Evolutionary conservation across 345 rosid species (phyloP).

Genomic region (Hibiscus syriacus): DNA sequence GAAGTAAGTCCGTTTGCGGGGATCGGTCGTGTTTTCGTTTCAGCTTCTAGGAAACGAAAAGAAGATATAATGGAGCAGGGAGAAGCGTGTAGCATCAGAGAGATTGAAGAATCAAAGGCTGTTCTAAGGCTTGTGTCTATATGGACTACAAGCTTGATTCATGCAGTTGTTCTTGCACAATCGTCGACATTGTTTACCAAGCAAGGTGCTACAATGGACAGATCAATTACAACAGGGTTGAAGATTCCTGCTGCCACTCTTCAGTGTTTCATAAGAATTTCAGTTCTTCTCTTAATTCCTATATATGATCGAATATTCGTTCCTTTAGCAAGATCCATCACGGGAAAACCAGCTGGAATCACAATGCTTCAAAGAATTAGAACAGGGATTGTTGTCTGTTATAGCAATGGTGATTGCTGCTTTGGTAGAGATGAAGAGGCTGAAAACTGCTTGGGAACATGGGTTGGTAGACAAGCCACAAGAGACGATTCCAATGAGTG

Average conservation of each 20-base stretch:
- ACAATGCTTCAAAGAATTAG: conserved; percentile 32
- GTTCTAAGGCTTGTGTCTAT: conserved; percentile 38
- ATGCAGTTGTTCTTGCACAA: conserved; percentile 43
- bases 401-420: conserved; percentile 27
- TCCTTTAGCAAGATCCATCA: conserved; percentile 28
- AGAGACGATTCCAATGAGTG: conserved; percentile 23
- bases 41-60: conserved; percentile 21
- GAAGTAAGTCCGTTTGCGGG: conserved; percentile 17
- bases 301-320: conserved; percentile 41
- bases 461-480: conserved; percentile 13
- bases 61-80: too few species aligned
- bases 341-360: conserved; percentile 24
- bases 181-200: conserved; percentile 48
- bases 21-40: conserved; percentile 25
- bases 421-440: conserved; percentile 31
- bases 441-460: conserved; percentile 19
- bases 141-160: conserved; percentile 40
- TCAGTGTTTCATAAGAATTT: conserved; percentile 35
- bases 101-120: conserved; percentile 52
- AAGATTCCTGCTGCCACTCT: conserved; percentile 52
- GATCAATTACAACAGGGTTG: conserved; percentile 28
- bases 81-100: too few species aligned
- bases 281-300: conserved; percentile 37
- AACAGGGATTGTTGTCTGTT: conserved; percentile 22
- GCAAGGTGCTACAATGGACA: conserved; percentile 53